A percentile compares a stretch with the other conserved stretches of the same genome.
These are phyloP conservation scores for Pleurotus pulmonarius DNA, from an alignment of 768 basidiomycete species.

Conservation along the genomic window DNA sequence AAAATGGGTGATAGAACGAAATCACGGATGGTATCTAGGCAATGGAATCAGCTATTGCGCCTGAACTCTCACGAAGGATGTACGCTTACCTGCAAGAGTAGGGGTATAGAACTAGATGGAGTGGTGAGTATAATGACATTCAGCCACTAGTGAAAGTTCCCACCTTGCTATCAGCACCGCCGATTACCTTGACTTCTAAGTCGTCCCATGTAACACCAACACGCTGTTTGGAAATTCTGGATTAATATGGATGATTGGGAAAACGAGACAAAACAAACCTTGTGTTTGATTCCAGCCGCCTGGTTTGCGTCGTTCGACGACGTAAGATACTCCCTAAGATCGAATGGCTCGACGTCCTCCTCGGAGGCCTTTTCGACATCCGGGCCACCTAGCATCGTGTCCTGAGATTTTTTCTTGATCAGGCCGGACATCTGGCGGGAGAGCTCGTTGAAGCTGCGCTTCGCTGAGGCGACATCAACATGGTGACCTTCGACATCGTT, in stretches of 20 bases:
- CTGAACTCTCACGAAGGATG: background rate
- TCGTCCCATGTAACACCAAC: conserved; percentile 76
- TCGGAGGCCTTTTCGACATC: conserved; percentile 36
- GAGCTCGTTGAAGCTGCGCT: conserved; percentile 53
- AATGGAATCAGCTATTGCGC: background rate
- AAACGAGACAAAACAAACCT: conserved; percentile 24
- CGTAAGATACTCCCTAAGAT: conserved; percentile 67
- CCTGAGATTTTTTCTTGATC: background rate
- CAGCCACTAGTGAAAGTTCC: conserved; percentile 4
- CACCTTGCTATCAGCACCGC: conserved; percentile 55
- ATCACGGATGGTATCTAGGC: conserved; percentile 43
- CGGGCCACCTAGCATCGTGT: conserved; percentile 25
- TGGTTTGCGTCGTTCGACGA: conserved; percentile 66
- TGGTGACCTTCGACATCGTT: conserved; percentile 19
- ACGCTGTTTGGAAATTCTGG: conserved; percentile 30
- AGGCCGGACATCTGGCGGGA: conserved; percentile 33
- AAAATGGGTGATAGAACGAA: conserved; percentile 53
- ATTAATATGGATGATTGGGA: background rate
- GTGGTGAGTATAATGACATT: background rate
- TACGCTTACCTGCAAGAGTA: conserved; percentile 50
- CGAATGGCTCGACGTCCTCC: conserved; percentile 37
- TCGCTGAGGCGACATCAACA: conserved; percentile 48
- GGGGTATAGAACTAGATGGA: conserved; percentile 46
- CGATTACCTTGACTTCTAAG: conserved; percentile 58
- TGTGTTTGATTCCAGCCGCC: conserved; percentile 63